These are phyloP conservation scores for Vitis rotundifolia DNA, from an alignment of 164 flowering plant species.

Conservation along the genomic window DNA sequence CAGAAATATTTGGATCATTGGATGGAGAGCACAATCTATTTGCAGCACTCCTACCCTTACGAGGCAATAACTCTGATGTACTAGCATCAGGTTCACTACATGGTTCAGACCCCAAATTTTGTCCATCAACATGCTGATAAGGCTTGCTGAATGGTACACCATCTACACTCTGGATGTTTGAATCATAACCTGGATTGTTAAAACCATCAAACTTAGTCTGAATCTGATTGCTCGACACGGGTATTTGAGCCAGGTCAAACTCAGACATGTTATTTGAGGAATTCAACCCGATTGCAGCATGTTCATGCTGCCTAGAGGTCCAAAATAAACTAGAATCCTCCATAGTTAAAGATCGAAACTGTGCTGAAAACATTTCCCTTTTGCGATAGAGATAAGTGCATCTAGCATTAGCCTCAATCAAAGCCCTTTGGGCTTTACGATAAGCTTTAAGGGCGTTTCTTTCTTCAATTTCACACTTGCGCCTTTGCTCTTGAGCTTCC, in stretches of 20 bases:
- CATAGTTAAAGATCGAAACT: conserved; percentile 48
- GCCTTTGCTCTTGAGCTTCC: conserved; percentile 78
- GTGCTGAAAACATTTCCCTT: conserved; percentile 61
- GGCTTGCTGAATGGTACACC: conserved; percentile 19
- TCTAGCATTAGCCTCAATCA: conserved; percentile 72
- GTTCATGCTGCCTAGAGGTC: conserved; percentile 36
- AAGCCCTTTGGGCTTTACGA: conserved; percentile 77
- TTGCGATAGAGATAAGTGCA: conserved; percentile 62
- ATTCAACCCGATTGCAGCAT: conserved; percentile 26
- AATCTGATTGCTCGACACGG: conserved; percentile 25
- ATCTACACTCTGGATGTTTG: conserved; percentile 29
- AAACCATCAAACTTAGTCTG: conserved; percentile 28
- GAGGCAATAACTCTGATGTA: conserved; percentile 49
- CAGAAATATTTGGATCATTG: conserved; percentile 36
- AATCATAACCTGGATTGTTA: conserved; percentile 29
- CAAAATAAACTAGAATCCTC: conserved; percentile 48
- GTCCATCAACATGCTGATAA: conserved; percentile 27
- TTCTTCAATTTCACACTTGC: conserved; percentile 81
- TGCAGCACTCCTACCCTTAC: conserved; percentile 23
- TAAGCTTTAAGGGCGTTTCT: conserved; percentile 77
- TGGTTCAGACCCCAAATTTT: conserved; percentile 43
- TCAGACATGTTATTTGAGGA: conserved; percentile 23
- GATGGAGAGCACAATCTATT: conserved; percentile 41
- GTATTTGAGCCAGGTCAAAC: conserved; percentile 23
- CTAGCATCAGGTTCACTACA: conserved; percentile 64